A percentile compares a stretch with the other conserved stretches of the same genome.
phyloP scores from a whole-genome alignment of 176 grass and related monocot species.

The Avena insularis region DNA sequence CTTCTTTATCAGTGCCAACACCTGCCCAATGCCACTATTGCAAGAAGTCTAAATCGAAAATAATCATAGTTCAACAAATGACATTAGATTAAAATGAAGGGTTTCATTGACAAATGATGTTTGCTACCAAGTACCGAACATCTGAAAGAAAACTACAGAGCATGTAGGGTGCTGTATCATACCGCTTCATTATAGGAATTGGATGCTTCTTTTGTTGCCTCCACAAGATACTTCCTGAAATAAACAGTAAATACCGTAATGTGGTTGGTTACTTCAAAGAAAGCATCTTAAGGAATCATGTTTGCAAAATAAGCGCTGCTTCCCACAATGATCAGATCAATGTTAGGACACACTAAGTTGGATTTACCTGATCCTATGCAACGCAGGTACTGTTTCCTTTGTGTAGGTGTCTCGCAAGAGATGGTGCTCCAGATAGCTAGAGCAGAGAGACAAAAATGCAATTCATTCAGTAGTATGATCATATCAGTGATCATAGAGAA shows the following conservation, averaged over 20 bases:
- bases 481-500: neutral
- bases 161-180: constrained; percentile 32
- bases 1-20: too few relatives aligned
- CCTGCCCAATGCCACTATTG: neutral
- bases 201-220: constrained; percentile 98
- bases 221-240: constrained; percentile 94
- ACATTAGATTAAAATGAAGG: neutral
- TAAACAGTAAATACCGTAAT: neutral
- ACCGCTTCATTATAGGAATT: constrained; percentile 94
- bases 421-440: constrained; percentile 94
- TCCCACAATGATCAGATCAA: neutral
- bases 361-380: constrained; percentile 86
- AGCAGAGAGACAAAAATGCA: constrained; percentile 31
- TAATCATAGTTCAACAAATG: neutral
- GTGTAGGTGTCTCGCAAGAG: constrained; percentile 98
- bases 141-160: neutral
- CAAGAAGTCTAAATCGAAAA: neutral
- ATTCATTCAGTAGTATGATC: constrained; percentile 2
- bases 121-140: neutral
- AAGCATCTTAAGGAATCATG: neutral
- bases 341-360: neutral
- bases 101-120: neutral
- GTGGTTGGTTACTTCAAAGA: constrained; percentile 22
- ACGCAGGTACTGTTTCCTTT: constrained; percentile 87
- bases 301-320: neutral